Base-by-base conservation (phyloP, 1,139 yeast genomes). In the Zygosaccharomyces pseudobailii region DNA sequence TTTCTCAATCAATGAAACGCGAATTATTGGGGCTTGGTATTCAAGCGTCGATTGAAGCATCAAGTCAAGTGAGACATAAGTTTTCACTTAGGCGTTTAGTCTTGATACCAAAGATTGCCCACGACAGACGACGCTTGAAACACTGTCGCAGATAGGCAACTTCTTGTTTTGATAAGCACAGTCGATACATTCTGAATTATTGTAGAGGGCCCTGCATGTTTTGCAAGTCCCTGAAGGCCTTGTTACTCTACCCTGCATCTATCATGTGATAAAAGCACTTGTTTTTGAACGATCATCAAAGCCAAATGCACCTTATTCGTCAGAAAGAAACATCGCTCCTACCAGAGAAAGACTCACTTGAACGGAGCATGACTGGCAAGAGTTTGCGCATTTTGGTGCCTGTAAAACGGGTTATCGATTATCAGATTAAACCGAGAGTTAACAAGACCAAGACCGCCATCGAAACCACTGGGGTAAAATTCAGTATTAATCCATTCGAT, bases 401-500 rank as follows among this genome's bases (percentile, higher is more conserved):
- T 17, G 92, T 92, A 41, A 92, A 92, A 71, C 77, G 97, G 57
- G 97, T 90, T 46, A 85, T 92, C 63, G 98, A 92, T 69, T 86
- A 86, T 53, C 96, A 96, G 24, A 79, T 90, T 60, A 87, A 86
- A 69, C 98, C 98, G 41, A 79, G 97, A 61, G 86, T 92, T 68
- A 90, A 89, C 73, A 83, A 87, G 69, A 74, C 95, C 13, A 81
- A 81, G 49, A 84, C 89, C 9, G 96, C 94, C 3, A 83, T 92
- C 45, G 96, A 89, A 61, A 83, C 92, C 49, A 80, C 86, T 56
- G 97, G 97, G 48, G 89, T 88, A 58, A 90, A 90, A 71, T 89
- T 85, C 75, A 81, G 90, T 63, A 88, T 92, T 69, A 92, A 92
- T 68, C 98, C 98, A 47, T 92, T 92, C 70, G 94, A 96, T 70